Conservation (phyloP, 2,329 filamentous ascomycete genomes). For the Dissoconium aciculare region DNA sequence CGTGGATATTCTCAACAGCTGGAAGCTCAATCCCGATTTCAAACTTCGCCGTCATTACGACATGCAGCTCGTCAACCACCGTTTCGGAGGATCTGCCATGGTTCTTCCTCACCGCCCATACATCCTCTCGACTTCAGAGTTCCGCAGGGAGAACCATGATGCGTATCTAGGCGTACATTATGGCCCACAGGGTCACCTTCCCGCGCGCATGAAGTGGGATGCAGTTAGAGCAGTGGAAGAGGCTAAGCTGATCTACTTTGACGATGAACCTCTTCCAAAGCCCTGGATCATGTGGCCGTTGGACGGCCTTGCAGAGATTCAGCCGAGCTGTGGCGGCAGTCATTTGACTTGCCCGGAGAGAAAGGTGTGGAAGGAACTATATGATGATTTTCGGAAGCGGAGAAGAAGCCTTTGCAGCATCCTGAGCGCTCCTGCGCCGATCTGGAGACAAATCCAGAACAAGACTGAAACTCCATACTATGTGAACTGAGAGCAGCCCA, state of each 20-base stretch:
- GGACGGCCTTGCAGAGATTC: slow-evolving; percentile 28
- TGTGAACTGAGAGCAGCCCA: too few species aligned
- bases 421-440: slow-evolving; percentile 20
- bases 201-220: slow-evolving; percentile 38
- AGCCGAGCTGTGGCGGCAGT: slow-evolving; percentile 29
- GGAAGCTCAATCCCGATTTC: slow-evolving; percentile 30
- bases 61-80: slow-evolving; percentile 41
- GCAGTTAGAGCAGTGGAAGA: slow-evolving; percentile 41
- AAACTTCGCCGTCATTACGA: slow-evolving; percentile 16
- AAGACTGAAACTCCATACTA: slow-evolving; percentile 6
- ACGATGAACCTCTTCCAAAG: slow-evolving; percentile 56
- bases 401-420: slow-evolving; percentile 27
- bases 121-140: slow-evolving; percentile 48
- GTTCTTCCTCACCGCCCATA: slow-evolving; percentile 51
- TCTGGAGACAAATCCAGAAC: slow-evolving; percentile 15
- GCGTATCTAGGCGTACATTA: slow-evolving; percentile 37
- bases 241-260: slow-evolving; percentile 55
- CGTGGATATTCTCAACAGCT: slow-evolving; percentile 22
- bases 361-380: slow-evolving; percentile 31
- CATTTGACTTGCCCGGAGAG: slow-evolving; percentile 22
- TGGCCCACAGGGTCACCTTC: slow-evolving; percentile 27
- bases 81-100: slow-evolving; percentile 45
- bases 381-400: slow-evolving; percentile 30
- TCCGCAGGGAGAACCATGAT: slow-evolving; percentile 39
- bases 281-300: slow-evolving; percentile 40